phyloP scores from a whole-genome alignment of 2,329 filamentous ascomycete species.

The Exophiala dermatitidis region DNA sequence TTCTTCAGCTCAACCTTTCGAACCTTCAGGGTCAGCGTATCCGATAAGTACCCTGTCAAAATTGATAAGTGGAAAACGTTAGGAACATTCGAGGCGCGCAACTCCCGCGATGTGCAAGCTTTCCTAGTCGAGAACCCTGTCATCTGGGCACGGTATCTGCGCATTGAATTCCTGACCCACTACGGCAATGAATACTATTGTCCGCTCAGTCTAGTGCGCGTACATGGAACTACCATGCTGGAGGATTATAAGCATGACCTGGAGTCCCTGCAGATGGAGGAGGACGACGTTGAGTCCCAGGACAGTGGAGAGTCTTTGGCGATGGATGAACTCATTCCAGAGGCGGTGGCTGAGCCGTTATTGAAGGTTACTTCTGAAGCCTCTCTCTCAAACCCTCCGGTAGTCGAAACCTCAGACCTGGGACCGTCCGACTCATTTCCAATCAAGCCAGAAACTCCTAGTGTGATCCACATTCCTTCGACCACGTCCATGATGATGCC shows the following conservation, averaged over 20 bases:
- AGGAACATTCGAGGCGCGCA: conserved; percentile 82
- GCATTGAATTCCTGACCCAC: conserved; percentile 85
- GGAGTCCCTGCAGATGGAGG: conserved; percentile 53
- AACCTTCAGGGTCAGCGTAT: conserved; percentile 83
- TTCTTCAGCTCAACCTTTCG: conserved; percentile 98
- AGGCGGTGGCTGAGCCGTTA: conserved; percentile 21
- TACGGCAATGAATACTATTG: conserved; percentile 98
- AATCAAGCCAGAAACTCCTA: neutral
- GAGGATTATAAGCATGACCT: conserved; percentile 86
- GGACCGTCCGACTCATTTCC: neutral
- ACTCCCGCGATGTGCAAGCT: conserved; percentile 86
- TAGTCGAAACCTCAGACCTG: conserved; percentile 5
- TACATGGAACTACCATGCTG: conserved; percentile 92
- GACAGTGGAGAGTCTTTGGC: conserved; percentile 23
- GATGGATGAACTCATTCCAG: conserved; percentile 11
- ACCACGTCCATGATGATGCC: neutral
- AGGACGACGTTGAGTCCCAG: conserved; percentile 35
- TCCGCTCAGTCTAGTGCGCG: conserved; percentile 77
- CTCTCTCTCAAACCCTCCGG: conserved; percentile 23
- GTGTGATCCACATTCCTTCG: neutral
- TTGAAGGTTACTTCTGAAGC: conserved; percentile 1
- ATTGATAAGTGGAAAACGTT: conserved; percentile 83
- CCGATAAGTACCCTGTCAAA: conserved; percentile 90
- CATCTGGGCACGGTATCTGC: conserved; percentile 90
- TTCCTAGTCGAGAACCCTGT: conserved; percentile 90